Percentiles rank a stretch among this genome's conserved stretches.
phyloP scores from a whole-genome alignment of 345 rosid species.

The Hibiscus trionum region DNA sequence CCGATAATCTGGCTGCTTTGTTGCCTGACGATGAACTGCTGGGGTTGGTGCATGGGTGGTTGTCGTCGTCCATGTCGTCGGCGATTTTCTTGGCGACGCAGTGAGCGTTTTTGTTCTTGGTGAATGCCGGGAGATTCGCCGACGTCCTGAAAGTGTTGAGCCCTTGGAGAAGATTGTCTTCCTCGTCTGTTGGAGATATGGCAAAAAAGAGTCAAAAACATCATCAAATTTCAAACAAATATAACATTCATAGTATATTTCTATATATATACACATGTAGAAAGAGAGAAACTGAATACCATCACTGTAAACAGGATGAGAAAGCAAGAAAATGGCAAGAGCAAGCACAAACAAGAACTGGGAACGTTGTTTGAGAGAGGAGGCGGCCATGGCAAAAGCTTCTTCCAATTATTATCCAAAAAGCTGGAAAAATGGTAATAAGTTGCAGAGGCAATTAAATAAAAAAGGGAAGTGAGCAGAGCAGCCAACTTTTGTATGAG shows the following conservation, averaged over 20 bases:
- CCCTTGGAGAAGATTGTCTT: conserved; percentile 63
- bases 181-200: conserved; percentile 33
- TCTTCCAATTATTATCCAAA: background rate
- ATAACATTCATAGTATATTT: background rate
- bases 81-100: conserved; percentile 63
- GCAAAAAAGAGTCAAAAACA: no score
- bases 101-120: conserved; percentile 46
- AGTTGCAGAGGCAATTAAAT: background rate
- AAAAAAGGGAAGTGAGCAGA: background rate
- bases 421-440: background rate
- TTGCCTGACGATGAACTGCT: conserved; percentile 16
- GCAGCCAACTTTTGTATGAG: conserved; percentile 1
- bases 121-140: conserved; percentile 29
- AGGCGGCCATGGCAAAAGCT: conserved; percentile 16
- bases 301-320: conserved; percentile 19
- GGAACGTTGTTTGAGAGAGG: conserved; percentile 11
- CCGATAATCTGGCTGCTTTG: conserved; percentile 24
- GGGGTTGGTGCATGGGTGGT: conserved; percentile 40
- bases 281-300: background rate
- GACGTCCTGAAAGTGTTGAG: conserved; percentile 57
- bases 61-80: conserved; percentile 46
- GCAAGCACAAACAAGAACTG: conserved; percentile 10
- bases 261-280: background rate
- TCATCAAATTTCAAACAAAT: background rate
- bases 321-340: conserved; percentile 30